Evolutionary conservation across 805 yeast species (phyloP).

Genomic region (Starmerella riodocensis): DNA sequence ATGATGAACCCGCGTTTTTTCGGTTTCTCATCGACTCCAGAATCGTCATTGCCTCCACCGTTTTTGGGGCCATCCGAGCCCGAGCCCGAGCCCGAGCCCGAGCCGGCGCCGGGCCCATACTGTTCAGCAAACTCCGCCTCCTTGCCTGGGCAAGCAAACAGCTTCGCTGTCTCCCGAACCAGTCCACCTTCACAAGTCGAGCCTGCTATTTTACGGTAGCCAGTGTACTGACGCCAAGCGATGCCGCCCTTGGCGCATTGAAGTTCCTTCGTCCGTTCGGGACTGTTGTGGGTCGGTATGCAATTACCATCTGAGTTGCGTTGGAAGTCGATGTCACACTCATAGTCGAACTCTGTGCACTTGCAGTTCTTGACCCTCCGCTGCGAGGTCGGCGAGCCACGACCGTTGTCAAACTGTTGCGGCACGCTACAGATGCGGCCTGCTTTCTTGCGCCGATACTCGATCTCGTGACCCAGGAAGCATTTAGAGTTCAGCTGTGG

Average conservation of each 20-base stretch:
- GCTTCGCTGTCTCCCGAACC: conserved; percentile 48
- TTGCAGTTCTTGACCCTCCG: conserved; percentile 53
- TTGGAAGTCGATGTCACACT: conserved; percentile 80
- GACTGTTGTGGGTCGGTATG: conserved; percentile 59
- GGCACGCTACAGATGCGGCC: conserved; percentile 51
- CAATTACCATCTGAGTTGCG: conserved; percentile 62
- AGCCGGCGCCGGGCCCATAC: neutral
- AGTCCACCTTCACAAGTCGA: conserved; percentile 79
- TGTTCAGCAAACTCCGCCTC: conserved; percentile 42
- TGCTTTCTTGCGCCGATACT: conserved; percentile 44
- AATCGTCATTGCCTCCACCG: neutral
- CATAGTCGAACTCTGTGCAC: conserved; percentile 78
- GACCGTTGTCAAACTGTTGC: conserved; percentile 19
- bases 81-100: neutral
- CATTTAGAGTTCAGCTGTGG: conserved; percentile 38
- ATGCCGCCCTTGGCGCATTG: conserved; percentile 34
- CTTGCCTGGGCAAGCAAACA: conserved; percentile 81
- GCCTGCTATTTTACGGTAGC: conserved; percentile 74
- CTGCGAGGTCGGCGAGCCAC: conserved; percentile 38
- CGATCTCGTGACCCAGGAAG: conserved; percentile 57
- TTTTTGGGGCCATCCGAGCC: neutral
- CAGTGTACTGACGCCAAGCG: conserved; percentile 66
- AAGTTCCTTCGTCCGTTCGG: conserved; percentile 33
- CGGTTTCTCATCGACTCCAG: neutral
- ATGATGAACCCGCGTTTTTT: neutral